Percentiles rank a stretch among this genome's conserved stretches.
These are phyloP conservation scores for Penicillium corylophilum DNA, from an alignment of 2,329 filamentous ascomycete species.

Conservation along the genomic window DNA sequence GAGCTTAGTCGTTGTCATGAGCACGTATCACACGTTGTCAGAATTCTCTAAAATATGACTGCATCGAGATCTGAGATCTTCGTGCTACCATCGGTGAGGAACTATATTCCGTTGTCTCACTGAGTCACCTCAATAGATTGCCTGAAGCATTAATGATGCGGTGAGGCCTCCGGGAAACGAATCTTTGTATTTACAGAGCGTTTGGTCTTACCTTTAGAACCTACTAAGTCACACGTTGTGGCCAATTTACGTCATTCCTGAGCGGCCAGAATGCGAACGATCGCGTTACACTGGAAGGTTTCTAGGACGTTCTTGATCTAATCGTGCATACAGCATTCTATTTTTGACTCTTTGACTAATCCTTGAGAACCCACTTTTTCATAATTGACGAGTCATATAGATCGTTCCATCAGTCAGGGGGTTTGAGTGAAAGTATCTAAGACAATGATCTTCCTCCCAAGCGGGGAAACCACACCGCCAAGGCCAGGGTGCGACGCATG, in stretches of 20 bases:
- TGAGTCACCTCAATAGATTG: background rate
- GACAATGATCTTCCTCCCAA: background rate
- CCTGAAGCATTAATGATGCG: too few species aligned
- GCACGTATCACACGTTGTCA: background rate
- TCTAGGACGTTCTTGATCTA: background rate
- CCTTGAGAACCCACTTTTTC: background rate
- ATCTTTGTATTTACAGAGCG: background rate
- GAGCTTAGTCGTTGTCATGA: background rate
- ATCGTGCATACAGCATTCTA: background rate
- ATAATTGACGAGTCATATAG: background rate
- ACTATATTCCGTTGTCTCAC: background rate
- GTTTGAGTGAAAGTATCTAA: background rate
- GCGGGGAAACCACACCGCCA: background rate
- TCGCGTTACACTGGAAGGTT: background rate
- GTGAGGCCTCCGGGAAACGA: background rate
- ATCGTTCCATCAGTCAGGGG: background rate
- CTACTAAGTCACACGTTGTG: background rate
- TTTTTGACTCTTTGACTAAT: background rate
- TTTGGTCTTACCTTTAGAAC: background rate
- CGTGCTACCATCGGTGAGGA: background rate
- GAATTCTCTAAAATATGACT: background rate
- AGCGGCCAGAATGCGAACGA: background rate
- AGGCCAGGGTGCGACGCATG: background rate
- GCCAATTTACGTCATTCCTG: background rate
- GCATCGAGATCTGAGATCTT: background rate